phyloP scores from a whole-genome alignment of 1,284 basidiomycete genomes.

The Marasmius tenuissimus region DNA sequence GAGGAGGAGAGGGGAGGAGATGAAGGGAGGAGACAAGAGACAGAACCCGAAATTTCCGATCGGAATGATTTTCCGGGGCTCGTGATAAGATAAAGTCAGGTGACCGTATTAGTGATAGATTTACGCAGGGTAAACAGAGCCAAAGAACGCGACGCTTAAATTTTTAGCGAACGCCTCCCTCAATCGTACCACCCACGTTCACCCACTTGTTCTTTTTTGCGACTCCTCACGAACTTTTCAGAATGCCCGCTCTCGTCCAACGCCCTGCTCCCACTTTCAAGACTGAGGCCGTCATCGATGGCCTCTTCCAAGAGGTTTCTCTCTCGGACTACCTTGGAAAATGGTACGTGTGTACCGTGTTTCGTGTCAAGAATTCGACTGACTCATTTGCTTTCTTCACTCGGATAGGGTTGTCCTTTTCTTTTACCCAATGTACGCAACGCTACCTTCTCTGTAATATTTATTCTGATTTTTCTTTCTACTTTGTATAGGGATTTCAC shows the following conservation, averaged over 20 bases:
- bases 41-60: not conserved
- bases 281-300: conserved; percentile 74
- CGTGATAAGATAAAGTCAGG: not conserved
- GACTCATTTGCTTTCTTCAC: conserved; percentile 3
- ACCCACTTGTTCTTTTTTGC: not conserved
- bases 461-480: conserved; percentile 3
- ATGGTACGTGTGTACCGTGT: conserved; percentile 54
- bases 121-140: conserved; percentile 4
- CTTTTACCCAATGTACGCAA: conserved; percentile 77
- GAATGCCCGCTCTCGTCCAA: conserved; percentile 74
- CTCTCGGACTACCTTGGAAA: conserved; percentile 75
- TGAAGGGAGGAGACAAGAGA: not conserved
- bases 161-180: not conserved
- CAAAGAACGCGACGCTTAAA: conserved; percentile 14
- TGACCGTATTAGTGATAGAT: not conserved
- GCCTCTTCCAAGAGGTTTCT: conserved; percentile 75
- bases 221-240: not conserved
- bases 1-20: not conserved
- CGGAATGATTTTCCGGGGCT: not conserved
- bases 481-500: conserved; percentile 63
- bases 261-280: conserved; percentile 78
- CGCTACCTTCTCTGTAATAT: conserved; percentile 14
- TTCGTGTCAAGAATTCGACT: not conserved
- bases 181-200: not conserved
- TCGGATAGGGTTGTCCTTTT: conserved; percentile 67